Conservation (phyloP, 495 filamentous ascomycete species). For the Tuber aestivum region DNA sequence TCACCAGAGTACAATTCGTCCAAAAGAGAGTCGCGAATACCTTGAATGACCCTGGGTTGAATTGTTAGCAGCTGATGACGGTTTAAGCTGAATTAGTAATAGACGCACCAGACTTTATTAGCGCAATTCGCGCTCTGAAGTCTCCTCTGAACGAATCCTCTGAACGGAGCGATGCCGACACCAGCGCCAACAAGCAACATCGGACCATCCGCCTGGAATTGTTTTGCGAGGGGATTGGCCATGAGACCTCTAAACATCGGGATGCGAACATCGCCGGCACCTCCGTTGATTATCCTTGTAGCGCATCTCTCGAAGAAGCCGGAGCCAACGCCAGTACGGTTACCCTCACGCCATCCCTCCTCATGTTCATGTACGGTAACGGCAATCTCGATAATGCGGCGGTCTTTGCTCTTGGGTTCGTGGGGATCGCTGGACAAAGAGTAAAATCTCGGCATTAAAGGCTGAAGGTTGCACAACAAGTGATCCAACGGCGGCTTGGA, state of each 20-base stretch:
- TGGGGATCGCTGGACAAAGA: conserved; percentile 94
- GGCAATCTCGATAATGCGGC: conserved; percentile 85
- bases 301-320: conserved; percentile 85
- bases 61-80: conserved; percentile 8
- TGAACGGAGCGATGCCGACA: conserved; percentile 93
- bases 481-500: conserved; percentile 76
- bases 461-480: conserved; percentile 72
- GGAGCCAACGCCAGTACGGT: conserved; percentile 64
- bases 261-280: conserved; percentile 60
- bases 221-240: conserved; percentile 86
- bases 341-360: conserved; percentile 62
- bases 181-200: conserved; percentile 97
- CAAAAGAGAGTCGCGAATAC: conserved; percentile 82
- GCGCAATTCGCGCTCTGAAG: conserved; percentile 94
- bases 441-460: conserved; percentile 95
- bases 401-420: conserved; percentile 66
- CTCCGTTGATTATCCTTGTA: conserved; percentile 58
- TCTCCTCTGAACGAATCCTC: conserved; percentile 91
- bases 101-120: conserved; percentile 82
- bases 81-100: neutral
- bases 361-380: conserved; percentile 83
- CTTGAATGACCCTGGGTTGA: conserved; percentile 68
- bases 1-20: conserved; percentile 96
- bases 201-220: conserved; percentile 85
- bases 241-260: conserved; percentile 99